Conservation (phyloP, 2,329 filamentous ascomycete species). For the Penicillium corylophilum region DNA sequence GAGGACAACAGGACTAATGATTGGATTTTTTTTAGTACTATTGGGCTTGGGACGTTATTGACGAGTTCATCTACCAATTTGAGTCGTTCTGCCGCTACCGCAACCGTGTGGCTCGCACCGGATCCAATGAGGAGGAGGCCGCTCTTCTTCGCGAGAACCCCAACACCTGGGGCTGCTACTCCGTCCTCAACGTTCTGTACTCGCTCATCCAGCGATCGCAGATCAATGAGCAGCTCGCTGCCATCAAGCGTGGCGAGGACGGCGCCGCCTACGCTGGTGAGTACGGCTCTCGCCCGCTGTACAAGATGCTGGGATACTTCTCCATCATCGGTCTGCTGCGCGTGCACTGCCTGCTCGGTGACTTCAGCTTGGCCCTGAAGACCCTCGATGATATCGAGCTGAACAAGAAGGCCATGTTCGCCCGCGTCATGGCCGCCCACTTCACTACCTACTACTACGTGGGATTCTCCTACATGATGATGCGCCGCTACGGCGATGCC, state of each 20-base stretch:
- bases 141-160: slow-evolving; percentile 91
- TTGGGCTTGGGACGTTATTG: slow-evolving; percentile 99
- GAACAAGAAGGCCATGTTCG: slow-evolving; percentile 99
- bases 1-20: slow-evolving; percentile 13
- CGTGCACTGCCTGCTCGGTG: slow-evolving; percentile 92
- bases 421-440: slow-evolving; percentile 97
- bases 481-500: slow-evolving; percentile 97
- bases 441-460: slow-evolving; percentile 99
- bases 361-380: slow-evolving; percentile 97
- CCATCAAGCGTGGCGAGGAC: slow-evolving; percentile 93
- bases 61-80: slow-evolving; percentile 99
- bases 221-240: slow-evolving; percentile 94
- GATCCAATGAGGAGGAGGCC: slow-evolving; percentile 87
- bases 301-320: slow-evolving; percentile 98
- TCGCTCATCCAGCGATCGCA: slow-evolving; percentile 97
- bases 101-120: slow-evolving; percentile 78
- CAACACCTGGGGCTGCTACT: slow-evolving; percentile 99
- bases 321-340: slow-evolving; percentile 96
- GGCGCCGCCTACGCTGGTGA: slow-evolving; percentile 84
- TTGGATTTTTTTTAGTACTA: slow-evolving; percentile 66
- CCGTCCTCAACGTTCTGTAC: slow-evolving; percentile 97
- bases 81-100: slow-evolving; percentile 99
- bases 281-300: slow-evolving; percentile 90
- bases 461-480: slow-evolving; percentile 99
- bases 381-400: slow-evolving; percentile 99